Conservation (phyloP, 208 protist species). For the Wallacemonas collosoma region DNA sequence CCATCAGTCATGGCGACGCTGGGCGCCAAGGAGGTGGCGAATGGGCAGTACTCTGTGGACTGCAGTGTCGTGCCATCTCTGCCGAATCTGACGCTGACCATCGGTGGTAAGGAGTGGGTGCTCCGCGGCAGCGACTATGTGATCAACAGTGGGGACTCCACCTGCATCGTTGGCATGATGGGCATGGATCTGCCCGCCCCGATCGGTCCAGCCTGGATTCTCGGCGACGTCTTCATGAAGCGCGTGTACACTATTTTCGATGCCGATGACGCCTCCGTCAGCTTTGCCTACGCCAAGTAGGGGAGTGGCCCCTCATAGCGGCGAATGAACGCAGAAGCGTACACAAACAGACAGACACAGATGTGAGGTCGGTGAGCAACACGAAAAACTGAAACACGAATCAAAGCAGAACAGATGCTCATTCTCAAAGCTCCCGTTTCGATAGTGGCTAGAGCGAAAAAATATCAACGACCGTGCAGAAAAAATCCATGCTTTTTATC, state of each 20-base stretch:
- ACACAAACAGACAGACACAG: not conserved
- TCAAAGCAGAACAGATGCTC: too few species aligned
- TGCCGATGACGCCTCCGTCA: constrained; percentile 46
- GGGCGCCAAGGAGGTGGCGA: constrained; percentile 43
- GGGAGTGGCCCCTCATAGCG: not conserved
- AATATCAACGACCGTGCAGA: too few species aligned
- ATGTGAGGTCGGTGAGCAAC: not conserved
- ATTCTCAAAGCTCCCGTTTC: too few species aligned
- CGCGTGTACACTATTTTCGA: constrained; percentile 65
- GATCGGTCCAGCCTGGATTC: constrained; percentile 46
- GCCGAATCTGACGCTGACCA: constrained; percentile 67
- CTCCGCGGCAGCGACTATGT: constrained; percentile 87
- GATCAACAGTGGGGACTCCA: constrained; percentile 56
- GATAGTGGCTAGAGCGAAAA: too few species aligned
- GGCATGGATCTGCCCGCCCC: constrained; percentile 40
- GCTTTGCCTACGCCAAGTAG: constrained; percentile 54
- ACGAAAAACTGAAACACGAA: too few species aligned
- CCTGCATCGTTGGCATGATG: constrained; percentile 63
- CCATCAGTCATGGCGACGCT: constrained; percentile 46
- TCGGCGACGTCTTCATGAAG: constrained; percentile 65
- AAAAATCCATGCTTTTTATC: too few species aligned
- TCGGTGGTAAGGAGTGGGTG: constrained; percentile 64
- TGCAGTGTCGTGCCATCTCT: constrained; percentile 53
- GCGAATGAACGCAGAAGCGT: not conserved
- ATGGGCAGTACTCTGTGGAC: constrained; percentile 48